Conservation (phyloP, 257 asterid species). For the Marsdenia floribunda region DNA sequence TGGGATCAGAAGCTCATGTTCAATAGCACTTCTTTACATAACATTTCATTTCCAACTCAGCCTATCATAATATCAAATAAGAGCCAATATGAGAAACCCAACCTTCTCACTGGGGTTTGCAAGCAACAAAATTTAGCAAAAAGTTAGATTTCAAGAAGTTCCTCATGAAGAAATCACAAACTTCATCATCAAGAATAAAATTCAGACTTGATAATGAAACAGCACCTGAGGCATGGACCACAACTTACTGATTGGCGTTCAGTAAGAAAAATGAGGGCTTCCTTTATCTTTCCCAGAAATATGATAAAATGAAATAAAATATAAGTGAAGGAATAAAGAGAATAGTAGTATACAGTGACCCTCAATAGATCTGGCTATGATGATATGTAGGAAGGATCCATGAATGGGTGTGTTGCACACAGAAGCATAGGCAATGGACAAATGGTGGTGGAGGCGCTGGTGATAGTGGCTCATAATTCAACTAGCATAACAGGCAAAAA, state of each 20-base stretch:
- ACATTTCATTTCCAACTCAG: neutral
- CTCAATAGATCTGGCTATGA: conserved; percentile 13
- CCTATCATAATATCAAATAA: neutral
- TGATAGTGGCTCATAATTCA: conserved; percentile 42
- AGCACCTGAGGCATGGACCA: conserved; percentile 2
- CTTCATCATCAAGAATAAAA: conserved; percentile 12
- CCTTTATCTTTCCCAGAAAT: neutral
- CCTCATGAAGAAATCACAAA: conserved; percentile 19
- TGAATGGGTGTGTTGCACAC: conserved; percentile 20
- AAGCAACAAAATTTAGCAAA: conserved; percentile 11
- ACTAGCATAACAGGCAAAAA: conserved; percentile 26
- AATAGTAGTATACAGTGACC: conserved; percentile 13
- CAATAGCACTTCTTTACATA: conserved; percentile 2
- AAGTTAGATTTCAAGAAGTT: conserved; percentile 10
- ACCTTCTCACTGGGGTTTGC: neutral
- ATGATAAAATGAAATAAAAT: neutral
- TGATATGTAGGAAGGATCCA: conserved; percentile 20
- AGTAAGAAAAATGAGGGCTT: conserved; percentile 1
- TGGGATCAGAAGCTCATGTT: conserved; percentile 9
- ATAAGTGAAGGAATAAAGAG: neutral
- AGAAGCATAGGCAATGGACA: conserved; percentile 18
- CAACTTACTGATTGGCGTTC: neutral
- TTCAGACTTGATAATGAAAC: neutral
- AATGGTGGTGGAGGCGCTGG: conserved; percentile 25
- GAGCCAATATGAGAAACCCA: neutral